Conservation (phyloP, 345 rosid species). For the Gynandropsis gynandra region DNA sequence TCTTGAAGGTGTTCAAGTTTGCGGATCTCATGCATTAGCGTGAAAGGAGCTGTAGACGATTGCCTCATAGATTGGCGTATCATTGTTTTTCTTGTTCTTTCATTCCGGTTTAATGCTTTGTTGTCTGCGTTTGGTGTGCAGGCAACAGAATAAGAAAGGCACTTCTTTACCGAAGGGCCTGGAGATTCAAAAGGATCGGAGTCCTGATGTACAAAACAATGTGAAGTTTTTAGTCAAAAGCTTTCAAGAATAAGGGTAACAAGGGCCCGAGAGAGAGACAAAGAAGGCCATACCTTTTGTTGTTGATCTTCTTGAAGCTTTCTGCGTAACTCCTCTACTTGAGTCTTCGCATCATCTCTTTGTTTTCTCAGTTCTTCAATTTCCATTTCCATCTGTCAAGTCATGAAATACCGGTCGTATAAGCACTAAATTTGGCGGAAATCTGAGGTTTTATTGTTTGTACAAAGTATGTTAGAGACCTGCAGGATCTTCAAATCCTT, state of each 20-base stretch:
- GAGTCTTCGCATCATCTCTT: constrained; percentile 78
- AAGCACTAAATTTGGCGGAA: constrained; percentile 12
- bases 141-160: constrained; percentile 75
- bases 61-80: constrained; percentile 87
- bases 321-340: constrained; percentile 72
- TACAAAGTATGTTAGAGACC: constrained; percentile 35
- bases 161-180: constrained; percentile 67
- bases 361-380: constrained; percentile 81
- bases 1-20: constrained; percentile 98
- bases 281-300: constrained; percentile 27
- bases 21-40: constrained; percentile 96
- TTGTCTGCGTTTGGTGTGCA: constrained; percentile 44
- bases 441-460: constrained; percentile 2
- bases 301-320: constrained; percentile 63
- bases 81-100: constrained; percentile 51
- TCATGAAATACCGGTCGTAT: constrained; percentile 10
- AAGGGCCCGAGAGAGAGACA: constrained; percentile 2
- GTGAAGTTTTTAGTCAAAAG: constrained; percentile 4
- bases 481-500: constrained; percentile 81
- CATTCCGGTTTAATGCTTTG: constrained; percentile 42
- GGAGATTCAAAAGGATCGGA: constrained; percentile 48
- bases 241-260: constrained; percentile 1
- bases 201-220: constrained; percentile 35
- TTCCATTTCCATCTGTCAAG: constrained; percentile 85
- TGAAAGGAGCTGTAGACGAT: constrained; percentile 90